Evolutionary conservation across 352 stramenopile genomes (phyloP).

Genomic region (Phytophthora kernoviae): DNA sequence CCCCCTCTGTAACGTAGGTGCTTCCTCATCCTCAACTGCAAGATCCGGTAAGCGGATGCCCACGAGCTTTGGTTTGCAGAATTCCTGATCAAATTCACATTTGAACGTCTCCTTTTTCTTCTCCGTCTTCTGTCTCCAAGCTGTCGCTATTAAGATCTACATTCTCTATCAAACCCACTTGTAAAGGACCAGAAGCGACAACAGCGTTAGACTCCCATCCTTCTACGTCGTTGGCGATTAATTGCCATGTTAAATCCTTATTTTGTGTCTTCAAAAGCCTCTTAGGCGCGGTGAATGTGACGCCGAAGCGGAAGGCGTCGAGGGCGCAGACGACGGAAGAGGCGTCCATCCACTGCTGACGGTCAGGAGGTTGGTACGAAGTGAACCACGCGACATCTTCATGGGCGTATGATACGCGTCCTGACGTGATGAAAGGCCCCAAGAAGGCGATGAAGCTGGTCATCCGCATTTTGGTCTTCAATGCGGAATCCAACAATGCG

Average conservation of each 20-base stretch:
- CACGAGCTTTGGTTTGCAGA: slow-evolving; percentile 59
- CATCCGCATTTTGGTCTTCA: neutral
- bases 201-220: slow-evolving; percentile 13
- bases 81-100: slow-evolving; percentile 59
- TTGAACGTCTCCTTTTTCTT: slow-evolving; percentile 19
- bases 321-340: slow-evolving; percentile 21
- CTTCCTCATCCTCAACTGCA: slow-evolving; percentile 2
- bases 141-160: slow-evolving; percentile 3
- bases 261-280: slow-evolving; percentile 9
- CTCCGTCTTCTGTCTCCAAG: neutral
- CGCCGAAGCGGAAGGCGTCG: slow-evolving; percentile 44
- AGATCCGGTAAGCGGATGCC: slow-evolving; percentile 58
- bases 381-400: slow-evolving; percentile 18
- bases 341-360: slow-evolving; percentile 7
- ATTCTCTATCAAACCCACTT: neutral
- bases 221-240: slow-evolving; percentile 24
- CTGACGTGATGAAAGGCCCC: slow-evolving; percentile 2
- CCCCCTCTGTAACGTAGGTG: slow-evolving; percentile 31
- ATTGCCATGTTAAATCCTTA: slow-evolving; percentile 33
- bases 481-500: slow-evolving; percentile 17
- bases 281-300: slow-evolving; percentile 11
- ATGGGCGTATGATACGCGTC: neutral
- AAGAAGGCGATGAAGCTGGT: slow-evolving; percentile 6
- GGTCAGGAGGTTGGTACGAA: neutral
- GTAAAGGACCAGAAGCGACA: slow-evolving; percentile 13